Evolutionary conservation across 305 asterid species (phyloP).

Genomic region (Euphrasia arctica): DNA sequence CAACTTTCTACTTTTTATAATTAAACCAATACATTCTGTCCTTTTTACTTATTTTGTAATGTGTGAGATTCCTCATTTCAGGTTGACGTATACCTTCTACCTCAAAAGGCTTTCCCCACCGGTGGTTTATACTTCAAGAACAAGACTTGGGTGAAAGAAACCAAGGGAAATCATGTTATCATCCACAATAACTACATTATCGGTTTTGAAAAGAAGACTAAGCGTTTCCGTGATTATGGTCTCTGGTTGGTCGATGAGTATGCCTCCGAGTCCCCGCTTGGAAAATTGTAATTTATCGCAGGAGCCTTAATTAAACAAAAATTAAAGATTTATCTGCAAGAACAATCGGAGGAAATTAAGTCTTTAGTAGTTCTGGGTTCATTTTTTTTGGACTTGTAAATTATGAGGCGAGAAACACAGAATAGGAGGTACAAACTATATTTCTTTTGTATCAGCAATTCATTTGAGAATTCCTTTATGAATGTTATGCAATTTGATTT

Average conservation of each 20-base stretch:
- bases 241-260: slow-evolving; percentile 89
- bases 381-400: no score
- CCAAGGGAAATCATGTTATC: slow-evolving; percentile 82
- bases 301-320: neutral
- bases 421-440: no score
- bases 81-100: slow-evolving; percentile 91
- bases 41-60: neutral
- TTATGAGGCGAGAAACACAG: no score
- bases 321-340: no score
- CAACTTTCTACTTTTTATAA: no score
- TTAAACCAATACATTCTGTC: neutral
- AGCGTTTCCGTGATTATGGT: slow-evolving; percentile 73
- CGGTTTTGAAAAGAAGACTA: slow-evolving; percentile 88
- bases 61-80: slow-evolving; percentile 31
- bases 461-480: neutral
- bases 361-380: no score
- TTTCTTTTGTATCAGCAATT: slow-evolving; percentile 3
- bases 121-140: slow-evolving; percentile 97
- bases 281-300: slow-evolving; percentile 40
- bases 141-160: slow-evolving; percentile 85
- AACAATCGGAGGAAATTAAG: no score
- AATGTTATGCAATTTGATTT: neutral
- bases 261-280: slow-evolving; percentile 82
- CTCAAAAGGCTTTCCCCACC: slow-evolving; percentile 88
- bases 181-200: slow-evolving; percentile 85